Conservation (phyloP, 148 eudicot genomes). For the Simmondsia chinensis region DNA sequence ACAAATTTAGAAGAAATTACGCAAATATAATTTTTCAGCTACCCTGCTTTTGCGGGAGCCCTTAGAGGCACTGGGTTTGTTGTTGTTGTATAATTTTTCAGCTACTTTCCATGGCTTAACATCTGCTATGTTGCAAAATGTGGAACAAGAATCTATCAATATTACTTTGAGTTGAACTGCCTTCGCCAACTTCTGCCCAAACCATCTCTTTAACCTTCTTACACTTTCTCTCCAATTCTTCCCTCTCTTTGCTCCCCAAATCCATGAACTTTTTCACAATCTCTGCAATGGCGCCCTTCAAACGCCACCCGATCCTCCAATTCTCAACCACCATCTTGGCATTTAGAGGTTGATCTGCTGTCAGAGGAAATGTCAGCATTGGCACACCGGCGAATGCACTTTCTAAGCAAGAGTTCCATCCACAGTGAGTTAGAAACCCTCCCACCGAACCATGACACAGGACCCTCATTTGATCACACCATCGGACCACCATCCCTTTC, state of each 20-base stretch:
- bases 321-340: slow-evolving; percentile 2
- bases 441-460: slow-evolving; percentile 1
- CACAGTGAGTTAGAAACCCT: slow-evolving; percentile 2
- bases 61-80: too few species aligned
- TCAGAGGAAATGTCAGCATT: slow-evolving; percentile 4
- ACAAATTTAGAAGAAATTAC: too few species aligned
- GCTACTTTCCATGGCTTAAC: too few species aligned
- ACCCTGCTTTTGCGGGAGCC: too few species aligned
- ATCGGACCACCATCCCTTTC: slow-evolving; percentile 5
- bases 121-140: not conserved
- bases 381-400: slow-evolving; percentile 13
- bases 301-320: slow-evolving; percentile 6
- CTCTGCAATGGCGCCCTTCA: not conserved
- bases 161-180: not conserved
- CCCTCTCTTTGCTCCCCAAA: slow-evolving; percentile 5
- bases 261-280: slow-evolving; percentile 9
- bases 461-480: slow-evolving; percentile 18
- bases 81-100: too few species aligned
- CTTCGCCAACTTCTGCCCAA: not conserved
- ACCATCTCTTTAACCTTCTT: not conserved
- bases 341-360: slow-evolving; percentile 6
- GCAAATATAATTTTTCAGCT: too few species aligned
- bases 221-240: not conserved
- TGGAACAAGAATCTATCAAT: not conserved
- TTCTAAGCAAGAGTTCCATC: slow-evolving; percentile 11